These are phyloP conservation scores for Dioscorea dumetorum DNA, from an alignment of 106 monocot species.

Conservation along the genomic window DNA sequence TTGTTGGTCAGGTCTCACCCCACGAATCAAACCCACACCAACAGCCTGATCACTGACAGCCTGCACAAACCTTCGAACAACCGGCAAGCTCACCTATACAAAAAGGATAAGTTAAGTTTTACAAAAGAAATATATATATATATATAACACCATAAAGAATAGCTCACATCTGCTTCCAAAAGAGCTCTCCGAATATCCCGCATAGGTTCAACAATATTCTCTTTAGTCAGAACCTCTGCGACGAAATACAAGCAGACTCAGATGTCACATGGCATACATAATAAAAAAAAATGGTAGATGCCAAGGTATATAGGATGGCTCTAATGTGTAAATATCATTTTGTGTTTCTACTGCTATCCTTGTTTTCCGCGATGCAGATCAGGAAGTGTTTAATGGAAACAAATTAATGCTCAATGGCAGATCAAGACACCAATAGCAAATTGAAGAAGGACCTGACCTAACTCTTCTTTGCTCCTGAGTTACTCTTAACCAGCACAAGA, in stretches of 20 bases:
- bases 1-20: constrained; percentile 92
- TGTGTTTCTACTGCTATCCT: too few species aligned
- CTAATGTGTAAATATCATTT: too few species aligned
- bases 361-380: too few species aligned
- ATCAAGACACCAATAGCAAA: too few species aligned
- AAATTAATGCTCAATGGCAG: too few species aligned
- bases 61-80: constrained; percentile 84
- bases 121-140: background rate
- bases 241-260: background rate
- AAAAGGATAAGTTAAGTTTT: background rate
- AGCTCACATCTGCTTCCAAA: constrained; percentile 87
- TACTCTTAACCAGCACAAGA: too few species aligned
- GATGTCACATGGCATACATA: too few species aligned
- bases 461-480: too few species aligned
- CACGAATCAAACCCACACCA: constrained; percentile 71
- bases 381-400: too few species aligned
- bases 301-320: too few species aligned
- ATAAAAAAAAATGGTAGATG: too few species aligned
- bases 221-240: constrained; percentile 87
- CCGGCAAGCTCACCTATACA: constrained; percentile 81
- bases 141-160: background rate
- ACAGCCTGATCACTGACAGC: constrained; percentile 76
- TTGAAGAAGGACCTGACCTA: too few species aligned
- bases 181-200: constrained; percentile 92
- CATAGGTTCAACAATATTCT: constrained; percentile 96